Base-by-base conservation (phyloP, 2,329 filamentous ascomycete species). In the Fusarium metavorans region DNA sequence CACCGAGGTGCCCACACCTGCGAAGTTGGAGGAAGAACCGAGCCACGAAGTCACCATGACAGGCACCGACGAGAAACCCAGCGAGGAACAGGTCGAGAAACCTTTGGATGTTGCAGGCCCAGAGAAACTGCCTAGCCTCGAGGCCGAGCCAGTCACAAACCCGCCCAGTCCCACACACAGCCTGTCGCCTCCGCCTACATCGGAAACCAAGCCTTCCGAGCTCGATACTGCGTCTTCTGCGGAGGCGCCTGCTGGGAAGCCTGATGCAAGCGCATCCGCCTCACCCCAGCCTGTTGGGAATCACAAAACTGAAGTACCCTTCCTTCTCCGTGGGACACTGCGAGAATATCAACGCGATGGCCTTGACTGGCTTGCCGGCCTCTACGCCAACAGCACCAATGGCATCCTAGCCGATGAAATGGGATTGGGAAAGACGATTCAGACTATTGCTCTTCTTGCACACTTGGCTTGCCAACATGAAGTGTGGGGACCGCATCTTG, bases 371-470 rank as follows among this genome's bases (percentile, higher is more conserved):
- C 91, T 99, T 56, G 95, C 95, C 3, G 94, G 95, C 0, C 88
- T 99, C 1, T 98, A 99, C 81, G 92, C 92, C 18, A 97, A 97
- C 74, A 93, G 93, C 73, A 98, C 96, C 30, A 99, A 98, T 79
- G 97, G 97, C 25, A 99, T 99, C 64, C 86, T 99, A 23, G 97
- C 97, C 2, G 97, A 99, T 80, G 97, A 99, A 82, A 99, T 99
- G 97, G 97, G 97, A 73, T 89, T 99, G 4, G 97, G 97, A 10
- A 99, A 99, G 84, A 99, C 97, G 0, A 98, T 99, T 56, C 97
- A 99, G 81, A 99, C 97, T 0, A 99, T 99, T 78, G 93, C 97
- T 5, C 87, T 99, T 4, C 87, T 99, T 41, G 97, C 97, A 6
- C 96, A 99, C 81, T 88, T 99, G 39, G 97, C 97, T 10, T 95